A percentile compares a stretch with the other conserved stretches of the same genome.
These are phyloP conservation scores for Myxozyma sirexii DNA, from an alignment of 805 yeast species.

Conservation along the genomic window DNA sequence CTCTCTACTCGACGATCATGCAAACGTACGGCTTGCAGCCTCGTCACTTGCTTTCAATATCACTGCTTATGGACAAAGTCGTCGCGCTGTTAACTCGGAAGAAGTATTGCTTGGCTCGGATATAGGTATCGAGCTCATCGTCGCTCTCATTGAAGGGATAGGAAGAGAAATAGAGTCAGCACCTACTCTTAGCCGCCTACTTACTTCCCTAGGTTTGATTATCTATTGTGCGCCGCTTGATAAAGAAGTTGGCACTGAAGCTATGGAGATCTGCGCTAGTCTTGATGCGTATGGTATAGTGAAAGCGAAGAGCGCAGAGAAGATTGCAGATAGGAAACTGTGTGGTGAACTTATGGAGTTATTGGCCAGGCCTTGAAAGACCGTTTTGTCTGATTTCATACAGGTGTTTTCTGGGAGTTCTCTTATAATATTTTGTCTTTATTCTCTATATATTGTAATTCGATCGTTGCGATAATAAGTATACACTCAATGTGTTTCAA, in stretches of 20 bases:
- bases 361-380: conserved; percentile 1
- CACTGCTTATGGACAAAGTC: conserved; percentile 19
- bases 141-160: conserved; percentile 34
- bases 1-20: conserved; percentile 26
- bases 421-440: not conserved
- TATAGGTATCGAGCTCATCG: conserved; percentile 27
- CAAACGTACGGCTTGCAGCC: conserved; percentile 35
- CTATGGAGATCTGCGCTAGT: conserved; percentile 20
- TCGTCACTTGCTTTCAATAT: conserved; percentile 34
- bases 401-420: not conserved
- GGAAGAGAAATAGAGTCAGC: conserved; percentile 29
- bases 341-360: conserved; percentile 24
- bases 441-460: no score
- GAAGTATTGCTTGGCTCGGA: conserved; percentile 24
- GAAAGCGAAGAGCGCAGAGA: not conserved
- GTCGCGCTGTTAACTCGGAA: conserved; percentile 9
- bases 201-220: conserved; percentile 30
- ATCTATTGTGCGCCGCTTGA: conserved; percentile 31
- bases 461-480: no score
- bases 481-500: no score
- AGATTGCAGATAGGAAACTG: conserved; percentile 16
- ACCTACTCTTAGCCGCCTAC: conserved; percentile 23
- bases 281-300: conserved; percentile 21
- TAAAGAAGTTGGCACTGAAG: conserved; percentile 15
- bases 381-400: not conserved